A percentile compares a stretch with the other conserved stretches of the same genome.
These are phyloP conservation scores for Alternaria consortialis DNA, from an alignment of 2,329 filamentous ascomycete species.

Conservation along the genomic window DNA sequence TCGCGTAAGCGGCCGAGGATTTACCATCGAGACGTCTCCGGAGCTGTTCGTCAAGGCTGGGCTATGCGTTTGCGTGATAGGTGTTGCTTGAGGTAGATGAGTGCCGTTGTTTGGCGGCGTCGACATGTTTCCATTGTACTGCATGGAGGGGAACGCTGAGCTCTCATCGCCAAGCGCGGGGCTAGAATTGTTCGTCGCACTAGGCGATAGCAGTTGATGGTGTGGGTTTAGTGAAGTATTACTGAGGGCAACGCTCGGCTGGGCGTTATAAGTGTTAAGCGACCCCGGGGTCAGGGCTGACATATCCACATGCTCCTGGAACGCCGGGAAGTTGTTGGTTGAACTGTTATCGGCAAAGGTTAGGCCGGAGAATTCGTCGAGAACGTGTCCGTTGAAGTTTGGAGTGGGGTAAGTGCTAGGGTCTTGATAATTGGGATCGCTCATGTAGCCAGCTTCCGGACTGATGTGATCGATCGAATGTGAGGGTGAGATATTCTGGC, in stretches of 20 bases:
- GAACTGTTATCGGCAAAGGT: constrained; percentile 40
- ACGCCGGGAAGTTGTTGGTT: constrained; percentile 33
- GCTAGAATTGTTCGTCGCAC: constrained; percentile 49
- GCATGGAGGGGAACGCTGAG: constrained; percentile 27
- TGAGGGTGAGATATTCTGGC: constrained; percentile 48
- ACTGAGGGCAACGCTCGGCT: constrained; percentile 31
- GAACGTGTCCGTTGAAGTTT: constrained; percentile 40
- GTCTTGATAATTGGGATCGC: constrained; percentile 45
- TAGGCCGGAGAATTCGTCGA: constrained; percentile 42
- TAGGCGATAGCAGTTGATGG: constrained; percentile 48
- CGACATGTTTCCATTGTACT: constrained; percentile 35
- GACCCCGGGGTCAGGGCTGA: constrained; percentile 37
- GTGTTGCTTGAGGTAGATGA: constrained; percentile 37
- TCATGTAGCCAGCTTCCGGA: constrained; percentile 46
- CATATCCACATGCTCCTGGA: constrained; percentile 38
- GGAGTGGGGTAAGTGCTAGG: constrained; percentile 46
- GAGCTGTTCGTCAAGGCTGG: constrained; percentile 52
- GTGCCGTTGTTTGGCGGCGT: constrained; percentile 39
- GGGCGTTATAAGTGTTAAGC: constrained; percentile 44
- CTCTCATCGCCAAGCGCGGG: constrained; percentile 45
- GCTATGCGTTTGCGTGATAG: constrained; percentile 48
- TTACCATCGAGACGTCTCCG: constrained; percentile 35
- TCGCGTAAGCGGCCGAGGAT: constrained; percentile 38
- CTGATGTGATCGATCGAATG: constrained; percentile 52
- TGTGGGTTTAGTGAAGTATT: constrained; percentile 37